Base-by-base conservation (phyloP, 192 early-diverging fungal species). In the Umbelopsis ramanniana region DNA sequence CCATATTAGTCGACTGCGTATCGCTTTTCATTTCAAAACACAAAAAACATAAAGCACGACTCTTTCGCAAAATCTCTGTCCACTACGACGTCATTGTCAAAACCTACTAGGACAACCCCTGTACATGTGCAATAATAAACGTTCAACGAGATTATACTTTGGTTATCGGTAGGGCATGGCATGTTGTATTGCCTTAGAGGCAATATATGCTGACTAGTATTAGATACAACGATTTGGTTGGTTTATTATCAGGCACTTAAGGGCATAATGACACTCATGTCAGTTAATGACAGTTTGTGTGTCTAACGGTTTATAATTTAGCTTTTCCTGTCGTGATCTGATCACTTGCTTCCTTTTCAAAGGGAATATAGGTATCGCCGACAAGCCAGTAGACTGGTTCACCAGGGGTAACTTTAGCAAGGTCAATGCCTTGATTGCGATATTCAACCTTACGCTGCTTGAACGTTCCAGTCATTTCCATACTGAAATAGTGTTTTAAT, bases 381-480 rank as follows among this genome's bases (percentile, higher is more conserved):
- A 75, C 68, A 22, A 84, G 67, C 85, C 85, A 86, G 63, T 74
- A 76, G 33, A 86, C 76, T 21, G 60, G 60, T 45, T 78, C 79
- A 9, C 76, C 74, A 23, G 68, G 52, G 45, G 70, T 67, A 37
- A 84, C 74, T 50, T 54, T 52, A 0, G 19, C n/a, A 14, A 79
- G 77, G 22, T 86, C 74, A 38, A 86, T 82, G 6, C 85, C 85
- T 48, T 86, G 78, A 2, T 78, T 79, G 22, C 81, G 73, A 48
- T 77, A 75, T 38, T 81, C 74, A 14, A 84, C 85, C 69, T 86
- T 86, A 50, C 79, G 76, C 55, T 84, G 85, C 54, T 86, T 86
- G 63, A 83, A 86, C 0, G 85, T 86, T 29, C 80, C 85, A 9
- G 85, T 86, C 19, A 83, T 75, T 46, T 82, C 82, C 79, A 86